Base-by-base conservation (phyloP, 176 grass and related monocot species). In the Saccharum officinarum region DNA sequence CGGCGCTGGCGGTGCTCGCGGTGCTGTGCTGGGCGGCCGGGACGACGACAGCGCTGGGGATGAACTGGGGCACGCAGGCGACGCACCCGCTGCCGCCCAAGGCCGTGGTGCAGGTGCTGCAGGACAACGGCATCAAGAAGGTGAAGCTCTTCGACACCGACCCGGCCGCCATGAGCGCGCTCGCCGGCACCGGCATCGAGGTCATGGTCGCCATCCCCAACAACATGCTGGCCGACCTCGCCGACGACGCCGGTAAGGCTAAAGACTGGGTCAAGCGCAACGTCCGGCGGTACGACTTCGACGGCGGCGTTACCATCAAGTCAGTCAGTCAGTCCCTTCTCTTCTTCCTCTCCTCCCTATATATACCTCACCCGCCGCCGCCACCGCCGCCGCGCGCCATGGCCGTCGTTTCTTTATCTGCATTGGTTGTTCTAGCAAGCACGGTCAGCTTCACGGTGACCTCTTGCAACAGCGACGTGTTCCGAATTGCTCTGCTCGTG, bases 101-200 rank as follows among this genome's bases (percentile, higher is more conserved):
- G 85, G 76, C 49, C 60, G 91, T 92, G 47, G 87, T 90, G 37
- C 87, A 85, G 75, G 47, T 89, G 74, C 87, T 92, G 17, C 76
- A 42, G 50, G 91, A 92, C 80, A 92, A 92, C 67, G 87, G 84
- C 60, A 85, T 92, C 71, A 75, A 81, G 44, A 89, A 87, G 87
- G 92, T 92, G 39, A 94, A 94, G 89, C 81, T 94, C 6, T 94
- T 94, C 78, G 92, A 94, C 39, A 54, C 89, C 70, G 92, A 94
- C 75, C 40, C 20, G 31, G 49, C 38, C 17, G 86, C 91, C 63
- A 89, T 90, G 87, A 87, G 76, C 69, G 87, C 91, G 67, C 87
- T 92, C 57, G 91, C 91, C 9, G 91, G 87, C 39, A 90, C 64
- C 33, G 87, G 84, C 41, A 68, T 90, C 64, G 91, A 92, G 87